Evolutionary conservation across 2,329 filamentous ascomycete genomes (phyloP).

Genomic region (Periconia digitata): DNA sequence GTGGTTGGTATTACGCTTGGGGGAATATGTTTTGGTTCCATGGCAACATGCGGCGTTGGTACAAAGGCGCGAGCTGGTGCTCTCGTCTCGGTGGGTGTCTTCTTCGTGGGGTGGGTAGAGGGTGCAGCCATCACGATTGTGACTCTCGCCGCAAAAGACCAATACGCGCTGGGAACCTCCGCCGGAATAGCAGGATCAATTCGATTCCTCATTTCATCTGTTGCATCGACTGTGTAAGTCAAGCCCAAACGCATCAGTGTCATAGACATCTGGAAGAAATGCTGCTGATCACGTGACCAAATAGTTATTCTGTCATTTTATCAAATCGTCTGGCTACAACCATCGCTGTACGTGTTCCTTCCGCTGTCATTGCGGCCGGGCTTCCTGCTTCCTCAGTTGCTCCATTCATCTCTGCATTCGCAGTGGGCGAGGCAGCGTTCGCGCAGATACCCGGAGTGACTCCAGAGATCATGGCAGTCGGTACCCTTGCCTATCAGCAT

Average conservation of each 20-base stretch:
- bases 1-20: constrained; percentile 29
- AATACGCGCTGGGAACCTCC: constrained; percentile 40
- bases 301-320: constrained; percentile 36
- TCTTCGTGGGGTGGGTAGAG: constrained; percentile 43
- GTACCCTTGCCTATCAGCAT: constrained; percentile 33
- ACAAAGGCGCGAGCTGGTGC: constrained; percentile 26
- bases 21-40: constrained; percentile 33
- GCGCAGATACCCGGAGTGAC: constrained; percentile 34
- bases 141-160: constrained; percentile 38
- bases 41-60: constrained; percentile 31
- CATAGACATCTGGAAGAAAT: not conserved
- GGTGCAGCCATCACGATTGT: constrained; percentile 39
- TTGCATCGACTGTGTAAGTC: constrained; percentile 40
- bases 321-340: constrained; percentile 36
- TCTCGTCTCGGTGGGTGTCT: constrained; percentile 35
- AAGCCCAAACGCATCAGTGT: not conserved
- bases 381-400: constrained; percentile 35
- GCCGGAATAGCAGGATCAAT: constrained; percentile 42
- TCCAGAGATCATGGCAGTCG: constrained; percentile 29
- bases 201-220: constrained; percentile 38
- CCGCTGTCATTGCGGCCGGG: constrained; percentile 36
- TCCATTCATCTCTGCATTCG: constrained; percentile 33
- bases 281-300: too few species aligned
- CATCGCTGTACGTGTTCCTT: constrained; percentile 33
- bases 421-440: constrained; percentile 24